Conservation (phyloP, 2,329 filamentous ascomycete genomes). For the Bipolaris victoriae region DNA sequence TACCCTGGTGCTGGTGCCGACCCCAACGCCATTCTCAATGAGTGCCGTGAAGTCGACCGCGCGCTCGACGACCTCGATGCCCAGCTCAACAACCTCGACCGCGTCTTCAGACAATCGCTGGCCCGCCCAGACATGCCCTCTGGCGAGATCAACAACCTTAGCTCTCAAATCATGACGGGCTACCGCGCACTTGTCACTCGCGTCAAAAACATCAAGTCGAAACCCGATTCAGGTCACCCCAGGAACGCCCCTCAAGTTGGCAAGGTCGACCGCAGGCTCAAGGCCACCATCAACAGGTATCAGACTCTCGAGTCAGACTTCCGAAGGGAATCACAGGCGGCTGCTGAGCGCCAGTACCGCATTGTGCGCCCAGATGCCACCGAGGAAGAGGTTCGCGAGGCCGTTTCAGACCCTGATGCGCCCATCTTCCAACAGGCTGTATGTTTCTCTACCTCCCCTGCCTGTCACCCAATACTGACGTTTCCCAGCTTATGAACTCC, state of each 20-base stretch:
- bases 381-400: constrained; percentile 77
- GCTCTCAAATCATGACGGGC: constrained; percentile 78
- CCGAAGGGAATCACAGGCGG: constrained; percentile 78
- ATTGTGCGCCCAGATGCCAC: constrained; percentile 85
- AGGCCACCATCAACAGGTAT: constrained; percentile 80
- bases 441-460: constrained; percentile 27
- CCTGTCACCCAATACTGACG: constrained; percentile 17
- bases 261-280: constrained; percentile 78
- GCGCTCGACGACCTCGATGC: constrained; percentile 76
- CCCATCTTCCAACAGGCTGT: constrained; percentile 87
- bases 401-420: constrained; percentile 73
- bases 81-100: constrained; percentile 73
- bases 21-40: constrained; percentile 80
- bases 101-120: constrained; percentile 73
- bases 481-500: constrained; percentile 70
- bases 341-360: constrained; percentile 86
- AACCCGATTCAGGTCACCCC: constrained; percentile 73
- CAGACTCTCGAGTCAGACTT: constrained; percentile 81
- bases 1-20: constrained; percentile 54
- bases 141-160: constrained; percentile 73
- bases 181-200: constrained; percentile 81
- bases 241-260: constrained; percentile 82
- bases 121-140: constrained; percentile 76
- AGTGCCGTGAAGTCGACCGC: constrained; percentile 79
- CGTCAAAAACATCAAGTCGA: constrained; percentile 81